Evolutionary conservation across 2,329 filamentous ascomycete species (phyloP), one percentile per base, ranked within the genome.

Genomic region (Epichloe amarillans): DNA sequence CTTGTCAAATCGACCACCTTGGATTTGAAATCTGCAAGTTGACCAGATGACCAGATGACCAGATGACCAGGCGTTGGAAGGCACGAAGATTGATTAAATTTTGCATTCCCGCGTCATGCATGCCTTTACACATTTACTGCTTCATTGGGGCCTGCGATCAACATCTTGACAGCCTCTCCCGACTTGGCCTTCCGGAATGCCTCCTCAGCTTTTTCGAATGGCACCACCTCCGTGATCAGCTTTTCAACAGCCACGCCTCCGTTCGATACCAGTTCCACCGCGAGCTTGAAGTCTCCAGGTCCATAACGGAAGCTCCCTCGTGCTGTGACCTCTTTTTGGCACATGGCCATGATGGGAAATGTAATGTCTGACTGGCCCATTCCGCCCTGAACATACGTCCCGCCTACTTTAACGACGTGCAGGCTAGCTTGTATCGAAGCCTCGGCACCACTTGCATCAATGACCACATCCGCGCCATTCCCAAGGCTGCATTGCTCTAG

Each of bases 271-370:
- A 97, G 74, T 56, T 87, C 80, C 44, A 96, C 75, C 4, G 88
- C 88, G 6, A 90, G 79, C 64, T 83, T 78, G 69, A 96, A 96
- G 67, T 96, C 91, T 19, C 89, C 90, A 52, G 81, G 79, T 4
- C 84, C 83, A 67, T 96, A 97, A 41, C 91, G 80, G 76, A 96
- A 96, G 56, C 84, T 89, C 23, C 91, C 91, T 64, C 84, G 86
- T 44, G 86, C 76, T 11, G 83, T 94, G 48, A 95, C 74, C 72
- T 96, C 91, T 72, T 96, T 96, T 47, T 83, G 76, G 66, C 89
- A 94, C 62, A 94, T 75, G 7, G 86, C 84, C 78, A 91, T 86
- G 64, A 97, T 95, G 89, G 26, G 26, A 26, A 26, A 26, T 3
- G 26, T 26, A 26, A 26, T 26, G 26, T 26, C 26, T 8, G 26